These are phyloP conservation scores for Porpolomopsis calyptriformis DNA, from an alignment of 768 basidiomycete genomes.

Conservation along the genomic window DNA sequence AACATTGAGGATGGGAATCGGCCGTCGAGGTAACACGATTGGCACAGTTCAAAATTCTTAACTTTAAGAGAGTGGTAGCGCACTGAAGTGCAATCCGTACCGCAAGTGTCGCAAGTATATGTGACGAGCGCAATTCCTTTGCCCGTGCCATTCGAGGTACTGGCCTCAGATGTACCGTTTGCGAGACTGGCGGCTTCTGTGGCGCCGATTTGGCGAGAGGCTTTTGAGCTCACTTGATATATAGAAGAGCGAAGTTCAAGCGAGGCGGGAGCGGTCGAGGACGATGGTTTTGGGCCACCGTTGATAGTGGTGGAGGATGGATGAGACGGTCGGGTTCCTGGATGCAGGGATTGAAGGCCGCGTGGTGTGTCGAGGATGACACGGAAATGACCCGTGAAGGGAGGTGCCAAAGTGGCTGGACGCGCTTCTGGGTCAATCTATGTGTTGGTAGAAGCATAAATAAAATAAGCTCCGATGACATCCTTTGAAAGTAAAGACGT, in stretches of 20 bases:
- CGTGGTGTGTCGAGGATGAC: constrained; percentile 95
- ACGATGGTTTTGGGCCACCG: constrained; percentile 33
- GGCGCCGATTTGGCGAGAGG: constrained; percentile 59
- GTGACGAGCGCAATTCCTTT: constrained; percentile 15
- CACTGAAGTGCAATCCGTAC: constrained; percentile 78
- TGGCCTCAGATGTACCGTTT: constrained; percentile 37
- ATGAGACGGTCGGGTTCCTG: constrained; percentile 53
- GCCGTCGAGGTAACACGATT: constrained; percentile 89
- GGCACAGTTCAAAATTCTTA: constrained; percentile 84
- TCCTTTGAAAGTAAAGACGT: constrained; percentile 13
- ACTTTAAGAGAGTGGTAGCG: constrained; percentile 92
- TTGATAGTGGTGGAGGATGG: constrained; percentile 36
- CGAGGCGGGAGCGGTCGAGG: constrained; percentile 47
- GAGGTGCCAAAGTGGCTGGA: constrained; percentile 88
- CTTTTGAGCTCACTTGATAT: constrained; percentile 79
- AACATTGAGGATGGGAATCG: constrained; percentile 96
- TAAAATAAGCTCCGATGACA: background rate
- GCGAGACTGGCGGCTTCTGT: constrained; percentile 58
- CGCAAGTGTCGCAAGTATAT: constrained; percentile 89
- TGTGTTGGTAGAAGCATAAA: constrained; percentile 1
- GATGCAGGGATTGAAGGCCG: constrained; percentile 88
- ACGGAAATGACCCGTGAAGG: constrained; percentile 98
- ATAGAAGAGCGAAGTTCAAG: constrained; percentile 83
- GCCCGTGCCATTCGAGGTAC: constrained; percentile 36
- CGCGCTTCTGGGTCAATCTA: constrained; percentile 96